A percentile compares a stretch with the other conserved stretches of the same genome.
Evolutionary conservation across 2,329 filamentous ascomycete genomes (phyloP).

Genomic region (Fusarium citri): DNA sequence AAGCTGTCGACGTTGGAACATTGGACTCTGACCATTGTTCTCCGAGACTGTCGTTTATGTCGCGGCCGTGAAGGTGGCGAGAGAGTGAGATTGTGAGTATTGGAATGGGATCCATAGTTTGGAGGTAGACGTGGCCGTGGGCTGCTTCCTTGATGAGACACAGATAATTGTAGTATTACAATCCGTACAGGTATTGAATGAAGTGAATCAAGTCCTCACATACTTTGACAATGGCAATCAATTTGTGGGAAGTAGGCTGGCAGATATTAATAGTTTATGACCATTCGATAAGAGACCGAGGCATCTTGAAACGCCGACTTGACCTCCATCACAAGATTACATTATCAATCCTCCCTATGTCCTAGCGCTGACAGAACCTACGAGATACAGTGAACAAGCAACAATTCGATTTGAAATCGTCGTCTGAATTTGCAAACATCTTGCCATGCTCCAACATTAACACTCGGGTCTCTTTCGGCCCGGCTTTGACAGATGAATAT

Average conservation of each 20-base stretch:
- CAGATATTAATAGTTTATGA: neutral
- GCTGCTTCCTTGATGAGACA: no score
- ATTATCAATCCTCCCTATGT: neutral
- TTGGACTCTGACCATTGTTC: conserved; percentile 17
- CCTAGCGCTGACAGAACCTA: neutral
- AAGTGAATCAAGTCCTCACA: no score
- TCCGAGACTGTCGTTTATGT: neutral
- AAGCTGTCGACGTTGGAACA: neutral
- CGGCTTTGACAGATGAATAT: neutral
- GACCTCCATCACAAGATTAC: neutral
- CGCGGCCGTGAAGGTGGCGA: neutral
- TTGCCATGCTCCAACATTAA: neutral
- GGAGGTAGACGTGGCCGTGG: no score
- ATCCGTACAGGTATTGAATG: no score
- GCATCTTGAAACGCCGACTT: neutral
- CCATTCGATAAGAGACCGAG: neutral
- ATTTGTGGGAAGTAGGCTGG: neutral
- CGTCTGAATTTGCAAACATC: neutral
- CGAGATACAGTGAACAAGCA: neutral
- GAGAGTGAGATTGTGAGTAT: conserved; percentile 18
- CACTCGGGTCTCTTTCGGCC: neutral
- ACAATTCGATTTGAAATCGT: neutral
- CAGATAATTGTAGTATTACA: neutral
- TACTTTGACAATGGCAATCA: no score
- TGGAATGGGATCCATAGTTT: neutral